Evolutionary conservation across 352 stramenopile genomes (phyloP), one percentile per base, ranked within the genome.

Genomic region (Phytophthora fragariaefolia): DNA sequence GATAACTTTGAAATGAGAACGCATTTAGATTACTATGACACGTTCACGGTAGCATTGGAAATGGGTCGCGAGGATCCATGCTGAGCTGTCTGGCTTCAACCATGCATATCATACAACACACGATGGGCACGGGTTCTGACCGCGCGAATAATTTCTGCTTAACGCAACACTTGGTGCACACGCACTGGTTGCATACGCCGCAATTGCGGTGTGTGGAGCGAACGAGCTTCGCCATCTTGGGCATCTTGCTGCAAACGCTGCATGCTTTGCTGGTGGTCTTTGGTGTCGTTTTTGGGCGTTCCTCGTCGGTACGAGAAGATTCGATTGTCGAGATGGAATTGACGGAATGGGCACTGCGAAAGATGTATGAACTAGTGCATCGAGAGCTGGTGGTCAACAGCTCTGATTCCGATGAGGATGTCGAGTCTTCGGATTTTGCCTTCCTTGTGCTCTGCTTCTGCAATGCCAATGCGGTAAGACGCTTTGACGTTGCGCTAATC

Each of bases 161-260:
- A 34, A 87, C 40, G 32, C 74, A 74, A 67, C 82, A 90, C 56
- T 84, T 84, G 32, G 67, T 73, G 66, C 82, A 90, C 17, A 81
- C 70, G 10, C 47, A 42, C 12, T 66, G 49, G 12, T 54, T 53
- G 56, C 82, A 90, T 66, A 90, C 71, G 2, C 69, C 73, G 48
- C 82, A 90, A 26, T 67, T 69, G 40, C 65, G 64, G 20, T 76
- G 72, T 52, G 55, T 64, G 9, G 70, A 68, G 40, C 60, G 56
- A 10, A 75, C 61, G 49, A 78, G 52, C 47, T 66, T 68, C 1
- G 61, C 65, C 66, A 74, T 78, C 20, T 60, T 71, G 22, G 70
- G 70, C 24, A 67, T 74, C 61, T 75, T 78, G 26, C 50, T 43
- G 57, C 61, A 75, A 28, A 70, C 52, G 32, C 62, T 79, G 47